Base-by-base conservation (phyloP, 306 rosid genomes). In the Rosa multiflora region DNA sequence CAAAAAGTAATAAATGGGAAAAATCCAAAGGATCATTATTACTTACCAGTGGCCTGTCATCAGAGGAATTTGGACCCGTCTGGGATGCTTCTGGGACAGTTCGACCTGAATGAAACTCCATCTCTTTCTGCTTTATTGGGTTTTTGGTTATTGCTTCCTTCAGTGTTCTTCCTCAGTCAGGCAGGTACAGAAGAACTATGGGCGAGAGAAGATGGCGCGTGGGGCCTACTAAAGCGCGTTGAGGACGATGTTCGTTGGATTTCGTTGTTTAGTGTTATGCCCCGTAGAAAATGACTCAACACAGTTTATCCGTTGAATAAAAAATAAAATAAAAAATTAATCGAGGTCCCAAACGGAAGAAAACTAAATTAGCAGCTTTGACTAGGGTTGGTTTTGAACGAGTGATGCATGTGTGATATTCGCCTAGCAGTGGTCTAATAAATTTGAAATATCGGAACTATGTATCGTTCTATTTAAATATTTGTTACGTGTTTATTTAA, bases 151-250 rank as follows among this genome's bases (percentile, higher is more conserved):
- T 9, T 58, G 63, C 63, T 21, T 32, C 52, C 17, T 47, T 76
- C 40, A 8, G 20, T 20, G 55, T 1, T 47, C 13, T 21, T 49
- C 20, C 17, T 49, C 58, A 8, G 62, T 11, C 29, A 9, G 37
- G 5, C 39, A 32, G 49, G 18, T 20, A 37, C 12, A 23, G 39
- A 63, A 73, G 32, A 26, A 42, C 69, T 66, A 73, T 37, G 67
- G 47, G 2, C 17, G 0, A 17, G 55, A 6, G 13, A 32, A 32
- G 39, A 67, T 76, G 53, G 51, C 18, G 37, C 10, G 85, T 85
- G 86, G 92, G 91, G 80, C 23, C 95, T 83, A 62, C 4, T 0
- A 80, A 77, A 85, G 83, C 92, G 92, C 92, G 90, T 89, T 74
- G 3, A 32, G 8, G 82, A 86, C 83, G 32, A 44, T 44, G 81